Evolutionary conservation across 495 filamentous ascomycete species (phyloP).

Genomic region (Trichoderma reesei): DNA sequence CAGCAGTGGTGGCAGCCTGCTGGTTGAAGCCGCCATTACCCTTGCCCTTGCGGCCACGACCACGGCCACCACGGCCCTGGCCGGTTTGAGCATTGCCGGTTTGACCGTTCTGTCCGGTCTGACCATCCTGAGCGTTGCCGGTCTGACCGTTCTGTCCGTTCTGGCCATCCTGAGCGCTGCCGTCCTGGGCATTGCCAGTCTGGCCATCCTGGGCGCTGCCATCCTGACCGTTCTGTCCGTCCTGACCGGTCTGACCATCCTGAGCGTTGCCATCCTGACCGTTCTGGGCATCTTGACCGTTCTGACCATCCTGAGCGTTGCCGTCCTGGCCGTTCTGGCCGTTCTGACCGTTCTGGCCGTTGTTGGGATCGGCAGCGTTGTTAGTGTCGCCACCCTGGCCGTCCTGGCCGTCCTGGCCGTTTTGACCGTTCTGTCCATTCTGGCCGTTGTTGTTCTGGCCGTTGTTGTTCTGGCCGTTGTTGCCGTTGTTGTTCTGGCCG

Average conservation of each 20-base stretch:
- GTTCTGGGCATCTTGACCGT: slow-evolving; percentile 18
- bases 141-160: slow-evolving; percentile 16
- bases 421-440: slow-evolving; percentile 1
- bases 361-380: slow-evolving; percentile 11
- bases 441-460: slow-evolving; percentile 9
- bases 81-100: slow-evolving; percentile 9
- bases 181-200: slow-evolving; percentile 19
- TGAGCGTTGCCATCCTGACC: slow-evolving; percentile 10
- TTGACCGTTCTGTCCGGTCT: background rate
- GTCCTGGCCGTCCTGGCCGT: background rate
- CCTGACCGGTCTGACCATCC: background rate
- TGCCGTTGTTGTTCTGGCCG: slow-evolving; percentile 18
- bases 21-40: too few species aligned
- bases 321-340: slow-evolving; percentile 18
- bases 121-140: slow-evolving; percentile 11
- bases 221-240: slow-evolving; percentile 7
- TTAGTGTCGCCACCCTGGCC: slow-evolving; percentile 9
- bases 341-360: slow-evolving; percentile 16
- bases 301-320: slow-evolving; percentile 14
- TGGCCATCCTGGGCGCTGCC: background rate
- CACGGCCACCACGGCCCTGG: slow-evolving; percentile 4
- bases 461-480: slow-evolving; percentile 12
- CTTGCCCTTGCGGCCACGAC: too few species aligned
- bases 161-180: slow-evolving; percentile 14
- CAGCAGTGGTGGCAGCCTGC: slow-evolving; percentile 7